A percentile compares a stretch with the other conserved stretches of the same genome.
phyloP scores from a whole-genome alignment of 1,139 yeast species.

The Hemisphaericaspora subhashii region DNA sequence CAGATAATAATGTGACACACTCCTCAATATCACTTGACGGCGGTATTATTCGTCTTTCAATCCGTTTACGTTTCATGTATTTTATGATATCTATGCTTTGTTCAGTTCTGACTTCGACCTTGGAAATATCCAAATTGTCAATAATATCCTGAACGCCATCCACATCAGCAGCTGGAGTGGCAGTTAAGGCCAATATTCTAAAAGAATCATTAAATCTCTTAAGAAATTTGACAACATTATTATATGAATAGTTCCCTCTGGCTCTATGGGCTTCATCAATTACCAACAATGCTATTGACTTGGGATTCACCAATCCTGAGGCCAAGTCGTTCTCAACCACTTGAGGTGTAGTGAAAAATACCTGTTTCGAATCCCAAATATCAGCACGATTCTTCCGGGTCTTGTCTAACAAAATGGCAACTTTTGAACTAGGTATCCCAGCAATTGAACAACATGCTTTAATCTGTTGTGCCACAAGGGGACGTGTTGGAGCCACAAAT shows the following conservation, averaged over 20 bases:
- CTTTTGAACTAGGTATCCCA: constrained; percentile 73
- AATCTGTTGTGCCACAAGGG: constrained; percentile 96
- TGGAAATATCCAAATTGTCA: constrained; percentile 68
- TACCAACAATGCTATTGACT: constrained; percentile 69
- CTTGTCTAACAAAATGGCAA: constrained; percentile 81
- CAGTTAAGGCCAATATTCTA: constrained; percentile 83
- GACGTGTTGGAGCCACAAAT: constrained; percentile 96
- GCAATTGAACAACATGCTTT: constrained; percentile 89
- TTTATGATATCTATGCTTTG: constrained; percentile 74
- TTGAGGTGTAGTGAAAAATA: constrained; percentile 95
- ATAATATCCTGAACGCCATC: constrained; percentile 89
- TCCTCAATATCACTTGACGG: constrained; percentile 53
- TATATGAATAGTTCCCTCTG: constrained; percentile 85
- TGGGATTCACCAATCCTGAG: constrained; percentile 74
- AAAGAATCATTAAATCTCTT: constrained; percentile 64
- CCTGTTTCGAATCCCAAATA: constrained; percentile 74
- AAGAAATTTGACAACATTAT: constrained; percentile 71
- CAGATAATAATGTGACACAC: constrained; percentile 42
- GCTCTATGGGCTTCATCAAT: constrained; percentile 97
- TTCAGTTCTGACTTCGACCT: constrained; percentile 85
- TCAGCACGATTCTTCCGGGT: constrained; percentile 62
- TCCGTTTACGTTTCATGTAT: constrained; percentile 71
- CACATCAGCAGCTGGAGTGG: constrained; percentile 89
- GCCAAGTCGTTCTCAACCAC: constrained; percentile 89
- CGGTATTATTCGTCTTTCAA: constrained; percentile 58